phyloP scores from a whole-genome alignment of 2,329 filamentous ascomycete genomes.

The Kalmusia sp. region DNA sequence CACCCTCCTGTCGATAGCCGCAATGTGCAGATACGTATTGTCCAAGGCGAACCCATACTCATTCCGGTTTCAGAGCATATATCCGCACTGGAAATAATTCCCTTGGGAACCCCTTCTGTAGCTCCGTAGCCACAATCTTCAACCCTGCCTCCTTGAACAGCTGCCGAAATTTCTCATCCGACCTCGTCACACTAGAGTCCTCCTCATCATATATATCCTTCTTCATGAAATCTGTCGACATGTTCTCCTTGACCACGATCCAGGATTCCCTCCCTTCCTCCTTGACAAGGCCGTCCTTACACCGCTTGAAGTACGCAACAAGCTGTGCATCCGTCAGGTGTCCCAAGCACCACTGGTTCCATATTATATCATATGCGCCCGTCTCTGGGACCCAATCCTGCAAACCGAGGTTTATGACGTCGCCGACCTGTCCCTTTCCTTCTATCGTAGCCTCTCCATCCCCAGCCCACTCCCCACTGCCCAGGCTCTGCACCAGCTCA shows the following conservation, averaged over 20 bases:
- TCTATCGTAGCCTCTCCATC: constrained; percentile 25
- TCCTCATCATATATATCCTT: constrained; percentile 75
- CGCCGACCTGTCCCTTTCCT: constrained; percentile 60
- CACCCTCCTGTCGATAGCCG: too few relatives aligned
- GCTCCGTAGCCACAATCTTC: constrained; percentile 55
- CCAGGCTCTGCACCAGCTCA: constrained; percentile 52
- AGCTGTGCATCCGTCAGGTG: constrained; percentile 80
- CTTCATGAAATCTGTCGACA: constrained; percentile 60
- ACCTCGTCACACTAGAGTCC: constrained; percentile 81
- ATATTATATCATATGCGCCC: constrained; percentile 77
- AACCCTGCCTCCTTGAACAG: constrained; percentile 76
- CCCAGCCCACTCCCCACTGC: constrained; percentile 27
- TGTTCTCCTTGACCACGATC: constrained; percentile 84
- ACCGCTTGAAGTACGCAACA: constrained; percentile 69
- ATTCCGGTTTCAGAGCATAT: constrained; percentile 74
- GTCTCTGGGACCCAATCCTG: constrained; percentile 69
- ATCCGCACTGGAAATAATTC: constrained; percentile 76
- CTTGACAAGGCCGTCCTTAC: constrained; percentile 57
- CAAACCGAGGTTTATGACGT: constrained; percentile 75
- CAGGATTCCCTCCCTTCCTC: constrained; percentile 50
- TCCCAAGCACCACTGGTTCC: constrained; percentile 90
- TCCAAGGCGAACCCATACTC: too few relatives aligned
- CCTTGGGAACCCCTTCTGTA: constrained; percentile 68
- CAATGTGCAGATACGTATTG: too few relatives aligned
- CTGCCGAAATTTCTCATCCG: constrained; percentile 72